Base-by-base conservation (phyloP, 2,329 filamentous ascomycete genomes). In the Xylaria sp. region DNA sequence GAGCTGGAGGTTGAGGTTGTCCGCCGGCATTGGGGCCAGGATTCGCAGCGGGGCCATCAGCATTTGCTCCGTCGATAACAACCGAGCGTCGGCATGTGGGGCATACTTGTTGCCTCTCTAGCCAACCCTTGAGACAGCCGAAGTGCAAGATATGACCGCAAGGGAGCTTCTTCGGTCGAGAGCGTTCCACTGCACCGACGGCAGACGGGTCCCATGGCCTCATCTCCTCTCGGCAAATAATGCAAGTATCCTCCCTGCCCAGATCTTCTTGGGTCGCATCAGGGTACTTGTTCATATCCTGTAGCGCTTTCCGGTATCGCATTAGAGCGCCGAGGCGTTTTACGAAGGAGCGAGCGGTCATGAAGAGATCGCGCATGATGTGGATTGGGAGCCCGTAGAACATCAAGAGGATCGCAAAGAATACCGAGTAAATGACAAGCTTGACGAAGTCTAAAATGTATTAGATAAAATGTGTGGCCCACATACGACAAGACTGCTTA, bases 161-260 rank as follows among this genome's bases (percentile, higher is more conserved):
- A 0, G 96, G 96, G 10, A 99, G 87, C 82, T 97, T 98, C 84
- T 99, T 99, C 7, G 96, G 94, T 23, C 96, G 88, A 66, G 92
- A 88, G 64, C 95, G 89, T 77, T 98, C 94, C 67, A 97, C 91
- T 65, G 92, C 86, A n/a, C 89, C 91, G 85, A 73, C 88, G 83
- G 78, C 88, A 82, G 82, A 79, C 5, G 85, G 82, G 67, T 88
- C 81, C 92, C 94, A 97, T 1, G 91, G 90, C 41, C 89, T 89
- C 96, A 99, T 99, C 73, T 97, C 93, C 79, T 99, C 96, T 69
- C 96, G 90, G 80, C 96, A 99, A 65, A 99, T 97, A 75, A 99
- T 99, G 80, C 96, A 99, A 2, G 96, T 97, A 76, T 97, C 94
- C 78, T 98, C 95, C 58, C 92, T 87, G 34, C 86, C 84, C 28